phyloP scores from a whole-genome alignment of 208 protist genomes.

The Naegleria lovaniensis region DNA sequence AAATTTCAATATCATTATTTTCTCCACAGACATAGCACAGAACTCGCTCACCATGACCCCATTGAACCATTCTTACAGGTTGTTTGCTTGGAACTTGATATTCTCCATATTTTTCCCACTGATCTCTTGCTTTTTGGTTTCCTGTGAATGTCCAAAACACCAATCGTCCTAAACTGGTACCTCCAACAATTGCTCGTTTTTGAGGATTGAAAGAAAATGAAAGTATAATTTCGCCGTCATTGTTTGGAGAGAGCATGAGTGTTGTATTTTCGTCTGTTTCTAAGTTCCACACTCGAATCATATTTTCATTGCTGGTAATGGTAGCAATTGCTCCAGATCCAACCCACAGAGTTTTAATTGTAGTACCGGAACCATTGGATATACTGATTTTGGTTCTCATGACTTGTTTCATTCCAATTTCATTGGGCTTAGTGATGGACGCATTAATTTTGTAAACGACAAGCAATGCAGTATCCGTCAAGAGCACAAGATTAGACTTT shows the following conservation, averaged over 20 bases:
- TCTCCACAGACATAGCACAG: background rate
- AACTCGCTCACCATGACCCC: background rate
- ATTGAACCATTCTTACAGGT: background rate
- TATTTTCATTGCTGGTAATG: slow-evolving; percentile 60
- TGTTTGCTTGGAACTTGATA: background rate
- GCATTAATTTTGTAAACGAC: slow-evolving; percentile 20
- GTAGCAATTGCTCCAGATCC: slow-evolving; percentile 61
- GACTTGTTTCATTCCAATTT: slow-evolving; percentile 57
- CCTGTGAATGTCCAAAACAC: slow-evolving; percentile 51
- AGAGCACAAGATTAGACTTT: slow-evolving; percentile 29
- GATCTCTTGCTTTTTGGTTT: slow-evolving; percentile 35
- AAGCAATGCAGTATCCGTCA: slow-evolving; percentile 45
- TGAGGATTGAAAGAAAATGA: slow-evolving; percentile 14
- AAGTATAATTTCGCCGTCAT: background rate
- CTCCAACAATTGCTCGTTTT: background rate
- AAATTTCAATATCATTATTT: background rate
- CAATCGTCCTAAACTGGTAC: slow-evolving; percentile 27
- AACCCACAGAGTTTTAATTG: slow-evolving; percentile 65
- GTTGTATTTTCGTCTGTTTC: slow-evolving; percentile 59
- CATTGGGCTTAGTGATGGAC: background rate
- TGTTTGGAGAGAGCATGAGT: background rate
- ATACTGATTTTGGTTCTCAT: slow-evolving; percentile 19
- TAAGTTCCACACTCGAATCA: slow-evolving; percentile 69
- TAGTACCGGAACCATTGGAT: slow-evolving; percentile 49
- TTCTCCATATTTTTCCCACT: slow-evolving; percentile 23